These are phyloP conservation scores for Coniochaeta sp. DNA, from an alignment of 2,329 filamentous ascomycete species.

Conservation along the genomic window DNA sequence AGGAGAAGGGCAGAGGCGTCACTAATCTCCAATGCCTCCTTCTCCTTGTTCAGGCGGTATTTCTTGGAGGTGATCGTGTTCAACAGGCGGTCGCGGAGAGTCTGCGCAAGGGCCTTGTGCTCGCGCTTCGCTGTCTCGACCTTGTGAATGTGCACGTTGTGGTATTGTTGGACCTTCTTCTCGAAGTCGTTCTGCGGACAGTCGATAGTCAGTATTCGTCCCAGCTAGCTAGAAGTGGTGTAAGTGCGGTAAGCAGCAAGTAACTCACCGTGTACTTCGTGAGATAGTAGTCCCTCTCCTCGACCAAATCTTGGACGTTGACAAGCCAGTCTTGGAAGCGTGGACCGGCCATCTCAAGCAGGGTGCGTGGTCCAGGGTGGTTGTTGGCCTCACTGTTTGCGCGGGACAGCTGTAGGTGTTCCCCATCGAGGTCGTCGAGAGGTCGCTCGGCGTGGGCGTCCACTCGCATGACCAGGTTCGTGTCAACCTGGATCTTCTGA, in stretches of 20 bases:
- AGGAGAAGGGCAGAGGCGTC: slow-evolving; percentile 59
- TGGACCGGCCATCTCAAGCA: slow-evolving; percentile 71
- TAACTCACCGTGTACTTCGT: slow-evolving; percentile 69
- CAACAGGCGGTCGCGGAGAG: slow-evolving; percentile 60
- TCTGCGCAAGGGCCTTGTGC: slow-evolving; percentile 50
- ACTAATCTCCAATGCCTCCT: slow-evolving; percentile 61
- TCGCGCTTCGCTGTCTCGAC: slow-evolving; percentile 56
- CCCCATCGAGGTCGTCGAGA: slow-evolving; percentile 35
- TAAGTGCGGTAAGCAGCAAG: slow-evolving; percentile 4
- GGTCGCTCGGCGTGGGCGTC: slow-evolving; percentile 62
- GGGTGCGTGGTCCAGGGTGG: slow-evolving; percentile 39
- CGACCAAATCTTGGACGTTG: slow-evolving; percentile 80
- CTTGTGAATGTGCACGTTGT: slow-evolving; percentile 54
- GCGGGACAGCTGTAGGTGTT: slow-evolving; percentile 29
- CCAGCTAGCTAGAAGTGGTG: neutral
- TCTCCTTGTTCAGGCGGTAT: slow-evolving; percentile 56
- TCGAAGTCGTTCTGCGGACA: slow-evolving; percentile 52
- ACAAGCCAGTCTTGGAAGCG: slow-evolving; percentile 81
- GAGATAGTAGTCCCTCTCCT: slow-evolving; percentile 78
- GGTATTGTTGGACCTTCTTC: slow-evolving; percentile 52
- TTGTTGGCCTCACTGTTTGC: slow-evolving; percentile 26
- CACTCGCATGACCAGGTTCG: slow-evolving; percentile 76
- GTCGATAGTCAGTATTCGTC: neutral
- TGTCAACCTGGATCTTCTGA: slow-evolving; percentile 86
- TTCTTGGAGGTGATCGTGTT: slow-evolving; percentile 60